Conservation (phyloP, 768 basidiomycete genomes). For the Boletus bicolor region DNA sequence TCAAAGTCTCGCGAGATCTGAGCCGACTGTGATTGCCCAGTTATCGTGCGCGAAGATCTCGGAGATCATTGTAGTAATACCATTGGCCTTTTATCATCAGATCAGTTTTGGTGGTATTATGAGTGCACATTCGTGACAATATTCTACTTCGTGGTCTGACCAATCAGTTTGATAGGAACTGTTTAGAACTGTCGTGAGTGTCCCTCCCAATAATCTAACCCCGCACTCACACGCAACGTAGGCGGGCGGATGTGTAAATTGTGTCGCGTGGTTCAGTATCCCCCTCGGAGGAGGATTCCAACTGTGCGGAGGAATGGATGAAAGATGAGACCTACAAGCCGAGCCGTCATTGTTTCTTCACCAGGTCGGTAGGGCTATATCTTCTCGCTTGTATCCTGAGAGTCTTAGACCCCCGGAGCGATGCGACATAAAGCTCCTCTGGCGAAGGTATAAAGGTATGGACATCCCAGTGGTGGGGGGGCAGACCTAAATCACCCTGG, state of each 20-base stretch:
- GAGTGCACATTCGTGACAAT: background rate
- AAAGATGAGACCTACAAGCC: constrained; percentile 7
- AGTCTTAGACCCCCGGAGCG: background rate
- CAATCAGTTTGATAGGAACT: background rate
- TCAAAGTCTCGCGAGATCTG: constrained; percentile 54
- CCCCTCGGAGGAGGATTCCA: background rate
- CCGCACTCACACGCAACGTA: constrained; percentile 1
- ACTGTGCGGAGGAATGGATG: constrained; percentile 5
- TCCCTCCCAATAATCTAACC: background rate
- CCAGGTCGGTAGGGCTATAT: background rate
- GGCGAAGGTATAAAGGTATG: constrained; percentile 12
- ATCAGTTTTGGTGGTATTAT: background rate
- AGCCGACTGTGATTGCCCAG: constrained; percentile 41
- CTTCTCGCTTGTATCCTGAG: background rate
- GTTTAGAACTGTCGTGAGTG: background rate
- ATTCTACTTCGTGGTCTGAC: background rate
- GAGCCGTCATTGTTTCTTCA: constrained; percentile 2
- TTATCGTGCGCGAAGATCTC: background rate
- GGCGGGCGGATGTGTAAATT: background rate
- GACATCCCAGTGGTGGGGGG: background rate
- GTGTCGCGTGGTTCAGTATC: background rate
- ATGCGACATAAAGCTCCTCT: background rate
- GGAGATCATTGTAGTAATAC: constrained; percentile 9
- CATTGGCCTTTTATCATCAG: background rate
- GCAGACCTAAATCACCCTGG: background rate